Evolutionary conservation across 257 asterid species (phyloP).

Genomic region (Ajuga chamaepitys): DNA sequence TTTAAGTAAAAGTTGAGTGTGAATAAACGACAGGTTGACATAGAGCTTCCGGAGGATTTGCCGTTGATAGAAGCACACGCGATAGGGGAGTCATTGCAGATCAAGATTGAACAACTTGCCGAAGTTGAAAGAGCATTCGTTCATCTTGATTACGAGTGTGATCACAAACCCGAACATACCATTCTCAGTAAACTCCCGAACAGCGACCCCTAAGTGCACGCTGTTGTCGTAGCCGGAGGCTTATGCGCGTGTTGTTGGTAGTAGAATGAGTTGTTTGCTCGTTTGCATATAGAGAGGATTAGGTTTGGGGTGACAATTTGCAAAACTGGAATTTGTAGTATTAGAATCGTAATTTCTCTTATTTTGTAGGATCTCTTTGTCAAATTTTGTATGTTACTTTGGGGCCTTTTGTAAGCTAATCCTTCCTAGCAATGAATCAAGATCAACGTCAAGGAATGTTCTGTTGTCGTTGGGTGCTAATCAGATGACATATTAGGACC

Average conservation of each 20-base stretch:
- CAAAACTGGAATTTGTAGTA: neutral
- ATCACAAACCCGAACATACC: constrained; percentile 77
- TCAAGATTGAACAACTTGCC: constrained; percentile 62
- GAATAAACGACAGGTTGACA: constrained; percentile 45
- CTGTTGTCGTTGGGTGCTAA: no score
- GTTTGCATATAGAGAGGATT: neutral
- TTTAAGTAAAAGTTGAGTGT: neutral
- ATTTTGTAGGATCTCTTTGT: no score
- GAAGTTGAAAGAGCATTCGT: constrained; percentile 82
- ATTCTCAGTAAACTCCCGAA: constrained; percentile 56
- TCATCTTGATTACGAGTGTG: constrained; percentile 76
- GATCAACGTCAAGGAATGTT: no score
- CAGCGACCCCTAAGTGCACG: constrained; percentile 23
- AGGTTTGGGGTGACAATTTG: neutral
- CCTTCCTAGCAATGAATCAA: no score
- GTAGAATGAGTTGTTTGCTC: neutral
- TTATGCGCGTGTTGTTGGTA: neutral
- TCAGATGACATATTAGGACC: no score
- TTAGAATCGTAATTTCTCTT: no score
- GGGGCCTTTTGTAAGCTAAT: no score
- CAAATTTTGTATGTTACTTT: no score
- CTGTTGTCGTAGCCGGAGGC: neutral
- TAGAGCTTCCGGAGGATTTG: constrained; percentile 73
- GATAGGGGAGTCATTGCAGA: constrained; percentile 66
- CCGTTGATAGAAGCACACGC: constrained; percentile 68